These are phyloP conservation scores for Colletotrichum cereale DNA, from an alignment of 2,329 filamentous ascomycete genomes.

Conservation along the genomic window DNA sequence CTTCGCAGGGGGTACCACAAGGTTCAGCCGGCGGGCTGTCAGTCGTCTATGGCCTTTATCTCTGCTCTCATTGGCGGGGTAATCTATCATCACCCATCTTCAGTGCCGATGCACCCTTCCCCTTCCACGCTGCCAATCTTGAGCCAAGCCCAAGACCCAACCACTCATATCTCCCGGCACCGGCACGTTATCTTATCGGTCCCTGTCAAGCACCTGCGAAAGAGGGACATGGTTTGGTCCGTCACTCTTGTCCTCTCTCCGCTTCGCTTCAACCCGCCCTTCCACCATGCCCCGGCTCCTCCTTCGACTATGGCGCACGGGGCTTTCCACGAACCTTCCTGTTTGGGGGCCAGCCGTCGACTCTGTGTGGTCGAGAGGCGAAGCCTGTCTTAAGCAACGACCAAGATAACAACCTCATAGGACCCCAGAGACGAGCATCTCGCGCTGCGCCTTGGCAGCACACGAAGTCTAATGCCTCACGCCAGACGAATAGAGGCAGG, in stretches of 20 bases:
- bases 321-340: constrained; percentile 35
- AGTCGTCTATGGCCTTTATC: constrained; percentile 32
- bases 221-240: background rate
- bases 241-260: constrained; percentile 22
- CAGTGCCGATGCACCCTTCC: constrained; percentile 33
- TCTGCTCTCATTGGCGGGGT: constrained; percentile 30
- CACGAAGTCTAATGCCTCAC: constrained; percentile 25
- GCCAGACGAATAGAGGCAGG: constrained; percentile 34
- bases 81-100: constrained; percentile 16
- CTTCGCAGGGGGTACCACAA: constrained; percentile 32
- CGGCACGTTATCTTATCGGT: constrained; percentile 41
- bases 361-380: constrained; percentile 22
- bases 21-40: constrained; percentile 28
- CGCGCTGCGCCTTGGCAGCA: constrained; percentile 8
- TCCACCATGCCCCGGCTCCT: constrained; percentile 10
- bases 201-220: constrained; percentile 34
- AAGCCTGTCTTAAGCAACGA: background rate
- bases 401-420: constrained; percentile 13
- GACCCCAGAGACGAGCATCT: background rate
- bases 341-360: constrained; percentile 32
- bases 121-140: constrained; percentile 3
- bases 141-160: constrained; percentile 23
- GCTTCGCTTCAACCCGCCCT: constrained; percentile 31
- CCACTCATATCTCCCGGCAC: constrained; percentile 34
- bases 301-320: constrained; percentile 21